phyloP scores from a whole-genome alignment of 495 filamentous ascomycete genomes.

The Cenococcum geophilum region DNA sequence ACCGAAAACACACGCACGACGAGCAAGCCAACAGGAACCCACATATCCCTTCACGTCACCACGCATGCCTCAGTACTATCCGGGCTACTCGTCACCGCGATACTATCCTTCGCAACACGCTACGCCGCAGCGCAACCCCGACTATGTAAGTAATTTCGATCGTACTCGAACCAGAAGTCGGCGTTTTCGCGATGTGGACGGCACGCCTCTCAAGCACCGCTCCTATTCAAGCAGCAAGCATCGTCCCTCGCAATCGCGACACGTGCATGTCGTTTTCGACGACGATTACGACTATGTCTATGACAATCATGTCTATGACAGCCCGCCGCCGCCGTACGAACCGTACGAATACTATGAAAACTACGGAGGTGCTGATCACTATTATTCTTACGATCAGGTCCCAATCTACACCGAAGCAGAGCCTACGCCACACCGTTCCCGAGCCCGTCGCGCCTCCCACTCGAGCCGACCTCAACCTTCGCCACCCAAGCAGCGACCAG shows the following conservation, averaged over 20 bases:
- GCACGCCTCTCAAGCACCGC: constrained; percentile 27
- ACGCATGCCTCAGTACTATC: constrained; percentile 26
- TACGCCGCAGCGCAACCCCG: constrained; percentile 37
- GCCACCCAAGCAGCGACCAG: constrained; percentile 29
- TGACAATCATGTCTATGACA: constrained; percentile 31
- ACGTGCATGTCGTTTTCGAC: constrained; percentile 34
- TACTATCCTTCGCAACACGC: constrained; percentile 33
- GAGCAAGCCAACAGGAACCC: constrained; percentile 34
- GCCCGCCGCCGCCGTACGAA: constrained; percentile 41
- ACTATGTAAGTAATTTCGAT: constrained; percentile 42
- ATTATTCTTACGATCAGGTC: constrained; percentile 39
- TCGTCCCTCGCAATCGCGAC: constrained; percentile 32
- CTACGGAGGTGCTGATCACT: constrained; percentile 34
- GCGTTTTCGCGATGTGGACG: constrained; percentile 33
- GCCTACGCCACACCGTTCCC: constrained; percentile 21
- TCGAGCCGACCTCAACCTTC: constrained; percentile 27
- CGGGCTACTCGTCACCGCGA: constrained; percentile 33
- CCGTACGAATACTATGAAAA: constrained; percentile 33
- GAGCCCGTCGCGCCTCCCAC: constrained; percentile 39
- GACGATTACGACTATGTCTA: constrained; percentile 8
- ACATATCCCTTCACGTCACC: constrained; percentile 28
- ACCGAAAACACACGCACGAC: constrained; percentile 36
- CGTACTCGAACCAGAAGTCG: constrained; percentile 28
- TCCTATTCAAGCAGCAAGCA: constrained; percentile 33
- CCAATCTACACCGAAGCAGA: constrained; percentile 37